A percentile compares a stretch with the other conserved stretches of the same genome.
phyloP scores from a whole-genome alignment of 2,329 filamentous ascomycete genomes.

The Penicillium griseofulvum region DNA sequence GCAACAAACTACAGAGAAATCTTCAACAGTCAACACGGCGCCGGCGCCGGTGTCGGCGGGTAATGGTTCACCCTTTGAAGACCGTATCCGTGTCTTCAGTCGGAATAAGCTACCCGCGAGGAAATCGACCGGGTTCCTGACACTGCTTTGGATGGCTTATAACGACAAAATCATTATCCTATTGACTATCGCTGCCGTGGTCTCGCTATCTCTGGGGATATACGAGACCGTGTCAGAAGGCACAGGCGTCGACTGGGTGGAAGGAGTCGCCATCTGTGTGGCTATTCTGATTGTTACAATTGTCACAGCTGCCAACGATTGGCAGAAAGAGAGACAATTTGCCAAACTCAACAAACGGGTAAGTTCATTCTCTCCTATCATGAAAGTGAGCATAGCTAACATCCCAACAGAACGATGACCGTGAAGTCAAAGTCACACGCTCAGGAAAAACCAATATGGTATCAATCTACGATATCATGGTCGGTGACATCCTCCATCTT shows the following conservation, averaged over 20 bases:
- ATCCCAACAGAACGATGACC: constrained; percentile 58
- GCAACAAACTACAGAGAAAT: constrained; percentile 16
- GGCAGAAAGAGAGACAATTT: constrained; percentile 67
- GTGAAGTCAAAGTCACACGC: constrained; percentile 64
- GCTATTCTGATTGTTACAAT: constrained; percentile 64
- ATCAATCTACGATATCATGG: constrained; percentile 64
- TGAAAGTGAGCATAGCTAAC: constrained; percentile 12
- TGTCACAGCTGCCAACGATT: constrained; percentile 64
- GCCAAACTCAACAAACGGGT: constrained; percentile 57
- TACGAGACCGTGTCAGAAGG: constrained; percentile 61
- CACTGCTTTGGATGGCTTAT: constrained; percentile 66
- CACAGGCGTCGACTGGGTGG: constrained; percentile 61
- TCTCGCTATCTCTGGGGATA: constrained; percentile 67
- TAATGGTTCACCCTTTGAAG: constrained; percentile 44
- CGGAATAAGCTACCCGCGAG: constrained; percentile 63
- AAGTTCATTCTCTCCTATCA: constrained; percentile 8
- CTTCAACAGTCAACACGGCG: neutral
- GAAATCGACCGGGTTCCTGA: constrained; percentile 60
- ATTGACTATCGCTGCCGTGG: constrained; percentile 64
- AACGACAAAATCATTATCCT: constrained; percentile 73
- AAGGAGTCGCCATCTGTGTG: constrained; percentile 65
- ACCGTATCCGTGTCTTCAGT: constrained; percentile 60
- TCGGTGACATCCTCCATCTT: constrained; percentile 67
- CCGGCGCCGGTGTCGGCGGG: constrained; percentile 9
- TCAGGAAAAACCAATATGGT: constrained; percentile 64